Evolutionary conservation across 2,329 filamentous ascomycete species (phyloP), one percentile per base, ranked within the genome.

Genomic region (Rugonectria rugulosa): DNA sequence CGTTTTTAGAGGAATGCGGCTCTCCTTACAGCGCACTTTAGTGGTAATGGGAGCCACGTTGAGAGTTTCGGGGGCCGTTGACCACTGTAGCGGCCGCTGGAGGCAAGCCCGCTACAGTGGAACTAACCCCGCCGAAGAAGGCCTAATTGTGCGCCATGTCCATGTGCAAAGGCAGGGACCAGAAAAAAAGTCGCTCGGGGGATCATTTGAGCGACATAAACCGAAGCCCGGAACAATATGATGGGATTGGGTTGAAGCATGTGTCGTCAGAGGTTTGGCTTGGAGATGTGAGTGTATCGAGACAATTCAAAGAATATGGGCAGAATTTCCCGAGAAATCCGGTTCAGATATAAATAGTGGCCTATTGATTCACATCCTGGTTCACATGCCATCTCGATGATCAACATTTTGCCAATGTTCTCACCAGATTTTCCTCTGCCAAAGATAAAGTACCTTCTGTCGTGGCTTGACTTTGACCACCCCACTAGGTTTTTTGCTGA

Each of bases 141-240:
- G 29, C 38, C 47, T 21, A 27, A 51, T 37, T 29, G 34, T 37
- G 46, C 46, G 14, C 37, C 27, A 42, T 31, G 20, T 34, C 21
- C 46, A 41, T 51, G 52, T 42, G 38, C 32, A 27, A 38, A 19
- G 17, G 32, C 34, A 37, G 46, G 53, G 31, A 26, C 27, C 19
- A 23, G 19, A 51, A 51, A 56, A 50, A 56, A 56, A 44, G 53
- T 56, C 53, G 53, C 53, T 56, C 53, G 53, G 53, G 53, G 47
- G 46, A 56, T 56, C 53, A 56, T 56, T 56, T 56, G 53, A 44
- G 53, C 53, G 53, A 56, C 47, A 56, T 56, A 46, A 51, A 36
- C 53, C 53, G 53, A 56, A 46, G 11, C 40, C 53, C 53, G 53
- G 53, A 44, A 24, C 53, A 56, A 50, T 46, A 24, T 36, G 46